A percentile compares a stretch with the other conserved stretches of the same genome.
These are phyloP conservation scores for Conidiobolus incongruus DNA, from an alignment of 371 early-diverging fungal genomes.

Conservation along the genomic window DNA sequence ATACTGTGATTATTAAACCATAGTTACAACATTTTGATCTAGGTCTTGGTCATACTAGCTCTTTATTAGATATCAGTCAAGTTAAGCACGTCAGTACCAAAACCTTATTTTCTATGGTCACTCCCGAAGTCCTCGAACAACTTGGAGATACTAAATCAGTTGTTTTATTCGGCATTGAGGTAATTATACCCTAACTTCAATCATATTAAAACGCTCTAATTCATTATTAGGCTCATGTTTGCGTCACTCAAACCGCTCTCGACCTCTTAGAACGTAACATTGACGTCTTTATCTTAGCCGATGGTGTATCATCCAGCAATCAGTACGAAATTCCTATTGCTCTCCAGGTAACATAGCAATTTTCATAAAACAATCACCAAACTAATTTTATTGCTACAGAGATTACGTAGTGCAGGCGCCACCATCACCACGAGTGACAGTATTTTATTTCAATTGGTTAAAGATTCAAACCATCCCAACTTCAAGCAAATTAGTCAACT, in stretches of 20 bases:
- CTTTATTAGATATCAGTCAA: conserved; percentile 43
- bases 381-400: conserved; percentile 11
- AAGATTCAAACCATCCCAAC: conserved; percentile 47
- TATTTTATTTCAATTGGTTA: conserved; percentile 72
- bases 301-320: conserved; percentile 81
- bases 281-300: conserved; percentile 69
- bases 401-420: conserved; percentile 54
- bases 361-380: background rate
- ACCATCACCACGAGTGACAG: conserved; percentile 70
- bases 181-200: conserved; percentile 8
- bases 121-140: conserved; percentile 33
- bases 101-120: conserved; percentile 80
- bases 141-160: conserved; percentile 37
- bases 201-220: background rate
- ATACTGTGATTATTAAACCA: background rate
- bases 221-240: conserved; percentile 56
- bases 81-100: conserved; percentile 33
- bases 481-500: conserved; percentile 58
- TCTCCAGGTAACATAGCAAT: conserved; percentile 25
- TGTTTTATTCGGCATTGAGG: conserved; percentile 83
- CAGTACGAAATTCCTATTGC: conserved; percentile 65
- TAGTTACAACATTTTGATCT: background rate
- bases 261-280: conserved; percentile 52
- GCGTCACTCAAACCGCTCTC: conserved; percentile 79
- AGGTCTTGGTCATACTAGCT: conserved; percentile 61